Conservation (phyloP, 75 land plant genomes). For the Selaginella tamariscina region DNA sequence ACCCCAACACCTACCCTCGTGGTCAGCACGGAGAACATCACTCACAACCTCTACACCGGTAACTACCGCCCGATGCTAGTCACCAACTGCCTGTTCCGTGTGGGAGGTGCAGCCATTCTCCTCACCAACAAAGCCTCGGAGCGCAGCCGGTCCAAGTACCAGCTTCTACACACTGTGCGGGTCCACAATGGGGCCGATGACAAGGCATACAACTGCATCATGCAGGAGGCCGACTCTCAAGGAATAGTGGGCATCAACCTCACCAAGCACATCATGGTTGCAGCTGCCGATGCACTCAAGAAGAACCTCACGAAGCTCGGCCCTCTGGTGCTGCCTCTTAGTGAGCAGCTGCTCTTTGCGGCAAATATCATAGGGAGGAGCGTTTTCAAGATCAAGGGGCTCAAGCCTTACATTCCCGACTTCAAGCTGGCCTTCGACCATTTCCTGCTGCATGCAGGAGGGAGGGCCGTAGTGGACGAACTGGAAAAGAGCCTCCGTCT, state of each 20-base stretch:
- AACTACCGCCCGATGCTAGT: conserved; percentile 10
- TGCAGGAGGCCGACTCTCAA: conserved; percentile 30
- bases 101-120: neutral
- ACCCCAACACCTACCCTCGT: conserved; percentile 20
- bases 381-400: neutral
- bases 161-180: neutral
- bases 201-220: conserved; percentile 8
- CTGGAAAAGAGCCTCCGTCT: conserved; percentile 19
- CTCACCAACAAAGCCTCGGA: neutral
- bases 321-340: conserved; percentile 23
- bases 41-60: conserved; percentile 10
- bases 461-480: conserved; percentile 38
- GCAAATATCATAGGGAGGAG: neutral
- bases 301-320: conserved; percentile 28
- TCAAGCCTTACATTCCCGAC: conserved; percentile 22
- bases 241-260: conserved; percentile 39
- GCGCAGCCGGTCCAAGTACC: neutral
- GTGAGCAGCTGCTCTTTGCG: conserved; percentile 26
- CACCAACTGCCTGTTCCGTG: conserved; percentile 6
- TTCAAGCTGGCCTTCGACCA: conserved; percentile 21
- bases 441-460: conserved; percentile 33
- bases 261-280: conserved; percentile 37
- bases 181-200: conserved; percentile 10
- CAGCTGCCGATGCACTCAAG: conserved; percentile 32
- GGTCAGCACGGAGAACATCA: conserved; percentile 44